Conservation (phyloP, 2,329 filamentous ascomycete genomes). For the Sporothrix pseudoabietina region DNA sequence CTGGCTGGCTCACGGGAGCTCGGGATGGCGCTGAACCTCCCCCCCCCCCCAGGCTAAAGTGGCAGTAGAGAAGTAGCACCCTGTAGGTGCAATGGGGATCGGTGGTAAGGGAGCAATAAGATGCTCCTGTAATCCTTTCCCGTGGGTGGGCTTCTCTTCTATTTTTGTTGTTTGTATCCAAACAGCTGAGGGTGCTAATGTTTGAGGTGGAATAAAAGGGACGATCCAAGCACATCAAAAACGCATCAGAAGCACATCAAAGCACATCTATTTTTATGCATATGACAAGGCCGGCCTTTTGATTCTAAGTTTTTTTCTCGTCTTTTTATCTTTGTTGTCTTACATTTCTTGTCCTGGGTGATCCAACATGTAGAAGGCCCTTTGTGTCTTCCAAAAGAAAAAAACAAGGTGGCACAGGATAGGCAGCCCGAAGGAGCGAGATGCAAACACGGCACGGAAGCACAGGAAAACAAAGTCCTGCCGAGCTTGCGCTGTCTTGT, state of each 20-base stretch:
- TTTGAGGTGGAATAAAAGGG: neutral
- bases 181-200: neutral
- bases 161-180: neutral
- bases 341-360: neutral
- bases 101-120: neutral
- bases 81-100: neutral
- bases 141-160: neutral
- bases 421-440: neutral
- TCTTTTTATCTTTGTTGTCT: too few species aligned
- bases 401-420: neutral
- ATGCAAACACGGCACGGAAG: neutral
- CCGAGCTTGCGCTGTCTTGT: neutral
- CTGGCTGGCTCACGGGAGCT: neutral
- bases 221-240: neutral
- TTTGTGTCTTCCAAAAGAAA: neutral
- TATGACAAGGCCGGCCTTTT: neutral
- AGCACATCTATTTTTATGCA: neutral
- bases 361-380: neutral
- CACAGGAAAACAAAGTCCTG: constrained; percentile 2
- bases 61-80: neutral
- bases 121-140: constrained; percentile 7
- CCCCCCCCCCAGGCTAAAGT: neutral
- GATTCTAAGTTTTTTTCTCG: neutral
- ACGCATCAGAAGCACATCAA: neutral
- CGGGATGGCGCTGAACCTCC: constrained; percentile 15